phyloP scores from a whole-genome alignment of 352 stramenopile genomes.

The Pythium aristosporum region DNA sequence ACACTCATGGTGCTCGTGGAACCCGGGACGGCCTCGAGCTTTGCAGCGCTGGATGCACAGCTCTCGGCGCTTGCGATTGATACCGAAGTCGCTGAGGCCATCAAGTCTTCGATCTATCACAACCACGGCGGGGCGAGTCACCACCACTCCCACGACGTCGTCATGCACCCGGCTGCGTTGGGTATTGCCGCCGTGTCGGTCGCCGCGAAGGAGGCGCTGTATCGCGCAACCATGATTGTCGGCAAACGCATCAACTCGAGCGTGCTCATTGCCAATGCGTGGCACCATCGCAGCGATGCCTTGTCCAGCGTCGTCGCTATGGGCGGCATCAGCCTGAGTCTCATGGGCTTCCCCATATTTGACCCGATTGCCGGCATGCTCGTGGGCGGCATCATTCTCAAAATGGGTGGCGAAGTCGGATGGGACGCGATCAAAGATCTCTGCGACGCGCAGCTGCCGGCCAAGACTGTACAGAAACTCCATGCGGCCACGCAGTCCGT shows the following conservation, averaged over 20 bases:
- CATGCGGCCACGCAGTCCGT: slow-evolving; percentile 38
- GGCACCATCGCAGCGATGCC: slow-evolving; percentile 90
- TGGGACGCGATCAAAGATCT: slow-evolving; percentile 59
- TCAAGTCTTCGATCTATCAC: slow-evolving; percentile 30
- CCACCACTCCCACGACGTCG: slow-evolving; percentile 18
- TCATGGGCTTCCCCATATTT: slow-evolving; percentile 60
- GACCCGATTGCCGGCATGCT: slow-evolving; percentile 68
- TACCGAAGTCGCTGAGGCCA: slow-evolving; percentile 32
- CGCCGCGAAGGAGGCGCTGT: slow-evolving; percentile 91
- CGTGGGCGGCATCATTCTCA: slow-evolving; percentile 73
- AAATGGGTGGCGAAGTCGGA: slow-evolving; percentile 74
- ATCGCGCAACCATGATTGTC: slow-evolving; percentile 89
- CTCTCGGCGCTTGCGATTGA: slow-evolving; percentile 29
- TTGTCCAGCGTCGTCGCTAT: slow-evolving; percentile 80
- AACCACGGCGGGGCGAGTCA: slow-evolving; percentile 5
- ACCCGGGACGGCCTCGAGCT: slow-evolving; percentile 15
- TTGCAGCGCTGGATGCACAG: slow-evolving; percentile 30
- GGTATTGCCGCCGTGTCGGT: slow-evolving; percentile 87
- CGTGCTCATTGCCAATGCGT: slow-evolving; percentile 95
- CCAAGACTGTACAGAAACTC: slow-evolving; percentile 38
- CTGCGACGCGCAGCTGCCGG: slow-evolving; percentile 56
- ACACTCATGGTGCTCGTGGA: slow-evolving; percentile 55
- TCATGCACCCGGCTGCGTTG: slow-evolving; percentile 67
- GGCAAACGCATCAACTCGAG: slow-evolving; percentile 89
- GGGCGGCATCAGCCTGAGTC: slow-evolving; percentile 59